Evolutionary conservation across 768 basidiomycete species (phyloP).

Genomic region (Trametes elegans): DNA sequence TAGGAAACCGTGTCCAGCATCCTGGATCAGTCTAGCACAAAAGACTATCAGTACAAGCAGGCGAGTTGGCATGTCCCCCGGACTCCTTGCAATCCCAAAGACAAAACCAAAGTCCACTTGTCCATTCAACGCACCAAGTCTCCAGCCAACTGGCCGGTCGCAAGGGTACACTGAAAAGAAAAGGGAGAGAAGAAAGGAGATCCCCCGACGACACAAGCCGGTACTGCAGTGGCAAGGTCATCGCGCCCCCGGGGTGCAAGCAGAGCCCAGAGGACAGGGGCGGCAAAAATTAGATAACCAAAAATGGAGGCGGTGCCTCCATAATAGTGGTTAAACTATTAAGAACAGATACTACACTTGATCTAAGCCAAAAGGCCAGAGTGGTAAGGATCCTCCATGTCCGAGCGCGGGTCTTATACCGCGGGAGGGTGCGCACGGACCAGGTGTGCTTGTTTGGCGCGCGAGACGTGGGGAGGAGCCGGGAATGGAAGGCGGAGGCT

Average conservation of each 20-base stretch:
- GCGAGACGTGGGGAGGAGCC: neutral
- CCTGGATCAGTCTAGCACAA: too few relatives aligned
- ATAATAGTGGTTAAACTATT: conserved; percentile 35
- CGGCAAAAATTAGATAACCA: conserved; percentile 24
- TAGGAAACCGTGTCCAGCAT: too few relatives aligned
- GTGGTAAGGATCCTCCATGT: conserved; percentile 36
- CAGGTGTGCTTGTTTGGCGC: neutral
- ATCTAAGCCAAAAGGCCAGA: conserved; percentile 72
- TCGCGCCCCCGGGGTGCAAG: conserved; percentile 29
- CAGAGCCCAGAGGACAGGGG: conserved; percentile 26
- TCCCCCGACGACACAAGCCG: conserved; percentile 31
- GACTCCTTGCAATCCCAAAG: too few relatives aligned
- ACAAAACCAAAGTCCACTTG: neutral
- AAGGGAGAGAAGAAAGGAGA: conserved; percentile 18
- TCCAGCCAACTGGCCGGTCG: conserved; percentile 13
- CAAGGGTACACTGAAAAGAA: conserved; percentile 17
- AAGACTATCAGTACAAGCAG: too few relatives aligned
- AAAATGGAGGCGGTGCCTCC: conserved; percentile 12
- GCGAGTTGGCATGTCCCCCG: too few relatives aligned
- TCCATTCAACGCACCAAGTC: conserved; percentile 8
- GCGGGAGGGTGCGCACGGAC: conserved; percentile 11
- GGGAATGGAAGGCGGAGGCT: conserved; percentile 10
- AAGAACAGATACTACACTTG: conserved; percentile 80
- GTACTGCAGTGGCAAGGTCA: conserved; percentile 31
- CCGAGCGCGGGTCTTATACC: conserved; percentile 3